Percentiles rank a stretch among this genome's conserved stretches.
These are phyloP conservation scores for Allium fistulosum DNA, from an alignment of 106 monocot genomes.

Conservation along the genomic window DNA sequence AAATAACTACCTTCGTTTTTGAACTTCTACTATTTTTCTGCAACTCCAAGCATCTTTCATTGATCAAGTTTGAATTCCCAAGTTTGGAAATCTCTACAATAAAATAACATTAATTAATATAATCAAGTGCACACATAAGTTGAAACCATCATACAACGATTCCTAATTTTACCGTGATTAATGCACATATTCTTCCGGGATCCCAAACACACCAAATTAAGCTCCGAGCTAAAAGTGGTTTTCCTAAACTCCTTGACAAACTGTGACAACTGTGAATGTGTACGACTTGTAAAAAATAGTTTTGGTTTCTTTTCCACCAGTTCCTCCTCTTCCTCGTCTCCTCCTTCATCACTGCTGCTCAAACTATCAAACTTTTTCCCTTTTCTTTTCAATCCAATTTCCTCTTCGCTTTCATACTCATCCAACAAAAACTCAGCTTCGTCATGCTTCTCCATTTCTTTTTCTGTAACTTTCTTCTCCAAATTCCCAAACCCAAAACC, in stretches of 20 bases:
- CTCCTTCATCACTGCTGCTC: conserved; percentile 49
- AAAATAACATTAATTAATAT: no score
- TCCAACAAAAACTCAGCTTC: conserved; percentile 77
- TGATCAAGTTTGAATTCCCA: conserved; percentile 55
- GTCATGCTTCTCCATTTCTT: conserved; percentile 6
- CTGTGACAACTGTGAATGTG: conserved; percentile 88
- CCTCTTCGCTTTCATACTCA: conserved; percentile 84
- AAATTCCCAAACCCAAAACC: neutral
- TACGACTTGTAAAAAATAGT: conserved; percentile 80
- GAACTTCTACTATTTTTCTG: conserved; percentile 53
- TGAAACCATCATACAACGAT: no score
- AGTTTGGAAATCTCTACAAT: conserved; percentile 66
- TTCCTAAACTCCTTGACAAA: conserved; percentile 83
- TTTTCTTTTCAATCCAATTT: conserved; percentile 45
- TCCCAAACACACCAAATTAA: conserved; percentile 67
- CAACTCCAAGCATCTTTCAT: conserved; percentile 80
- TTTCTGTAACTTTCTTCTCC: conserved; percentile 9
- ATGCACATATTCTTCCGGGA: conserved; percentile 86
- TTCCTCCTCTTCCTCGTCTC: conserved; percentile 29
- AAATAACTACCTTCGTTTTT: conserved; percentile 46
- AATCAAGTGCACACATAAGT: no score
- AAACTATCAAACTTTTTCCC: conserved; percentile 14
- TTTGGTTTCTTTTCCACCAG: conserved; percentile 64
- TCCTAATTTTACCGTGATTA: conserved; percentile 47
- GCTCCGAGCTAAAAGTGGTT: conserved; percentile 51